Evolutionary conservation across 768 basidiomycete species (phyloP).

Genomic region (Boletus sensibilis): DNA sequence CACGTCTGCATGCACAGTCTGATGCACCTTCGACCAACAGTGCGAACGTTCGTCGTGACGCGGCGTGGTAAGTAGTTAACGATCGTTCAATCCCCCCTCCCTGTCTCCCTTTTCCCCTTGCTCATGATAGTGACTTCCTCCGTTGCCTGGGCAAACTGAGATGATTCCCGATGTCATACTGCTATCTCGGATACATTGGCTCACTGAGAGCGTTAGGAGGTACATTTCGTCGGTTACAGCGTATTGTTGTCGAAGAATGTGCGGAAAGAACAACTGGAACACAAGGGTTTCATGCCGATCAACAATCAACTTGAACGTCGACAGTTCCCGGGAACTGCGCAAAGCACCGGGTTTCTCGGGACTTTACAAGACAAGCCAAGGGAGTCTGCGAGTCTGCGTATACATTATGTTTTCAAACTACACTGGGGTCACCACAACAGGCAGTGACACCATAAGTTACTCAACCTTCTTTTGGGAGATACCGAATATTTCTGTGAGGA

Average conservation of each 20-base stretch:
- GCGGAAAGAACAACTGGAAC: neutral
- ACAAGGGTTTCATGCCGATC: neutral
- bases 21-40: too few relatives aligned
- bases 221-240: too few relatives aligned
- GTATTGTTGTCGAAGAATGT: too few relatives aligned
- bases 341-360: neutral
- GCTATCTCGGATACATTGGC: neutral
- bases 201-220: neutral
- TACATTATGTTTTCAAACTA: neutral
- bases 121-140: neutral
- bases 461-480: slow-evolving; percentile 48
- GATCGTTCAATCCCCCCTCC: neutral
- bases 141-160: neutral
- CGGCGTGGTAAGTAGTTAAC: too few relatives aligned
- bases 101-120: neutral
- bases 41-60: neutral
- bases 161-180: neutral
- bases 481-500: slow-evolving; percentile 54
- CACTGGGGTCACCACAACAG: neutral
- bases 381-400: neutral
- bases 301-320: neutral
- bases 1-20: neutral
- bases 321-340: neutral
- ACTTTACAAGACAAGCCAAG: neutral
- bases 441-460: neutral